These are phyloP conservation scores for Agastache rugosa DNA, from an alignment of 257 asterid species.

Conservation along the genomic window DNA sequence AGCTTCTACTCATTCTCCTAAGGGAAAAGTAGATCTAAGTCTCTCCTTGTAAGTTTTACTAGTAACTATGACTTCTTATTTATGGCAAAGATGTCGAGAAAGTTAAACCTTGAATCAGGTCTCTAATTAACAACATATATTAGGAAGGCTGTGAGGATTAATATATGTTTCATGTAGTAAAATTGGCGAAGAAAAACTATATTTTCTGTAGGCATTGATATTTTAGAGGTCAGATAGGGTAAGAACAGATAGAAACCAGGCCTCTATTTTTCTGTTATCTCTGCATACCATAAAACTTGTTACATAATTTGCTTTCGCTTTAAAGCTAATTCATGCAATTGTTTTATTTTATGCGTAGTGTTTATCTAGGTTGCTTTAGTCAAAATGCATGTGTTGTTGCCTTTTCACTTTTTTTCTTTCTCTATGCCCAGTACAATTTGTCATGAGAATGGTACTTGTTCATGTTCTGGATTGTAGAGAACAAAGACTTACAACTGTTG, in stretches of 20 bases:
- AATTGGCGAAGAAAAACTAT: neutral
- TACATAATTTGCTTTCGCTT: conserved; percentile 16
- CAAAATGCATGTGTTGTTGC: neutral
- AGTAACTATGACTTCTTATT: conserved; percentile 20
- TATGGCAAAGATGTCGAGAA: conserved; percentile 4
- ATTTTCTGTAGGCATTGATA: neutral
- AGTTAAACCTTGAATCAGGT: conserved; percentile 11
- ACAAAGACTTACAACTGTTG: neutral
- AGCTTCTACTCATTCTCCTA: conserved; percentile 19
- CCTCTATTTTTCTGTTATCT: neutral
- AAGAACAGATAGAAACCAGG: conserved; percentile 1
- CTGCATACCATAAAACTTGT: conserved; percentile 24
- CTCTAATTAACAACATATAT: conserved; percentile 13
- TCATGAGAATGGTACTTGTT: neutral
- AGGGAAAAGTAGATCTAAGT: conserved; percentile 5
- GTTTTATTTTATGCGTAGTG: neutral
- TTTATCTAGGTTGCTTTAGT: conserved; percentile 19
- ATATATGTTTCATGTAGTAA: neutral
- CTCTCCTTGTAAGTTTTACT: conserved; percentile 1
- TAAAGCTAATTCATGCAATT: neutral
- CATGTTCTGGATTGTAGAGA: conserved; percentile 6
- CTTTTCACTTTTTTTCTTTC: neutral
- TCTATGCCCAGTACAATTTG: neutral
- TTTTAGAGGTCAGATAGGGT: conserved; percentile 2
- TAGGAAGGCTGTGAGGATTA: neutral